These are phyloP conservation scores for Cylindrodendrum hubeiense DNA, from an alignment of 2,329 filamentous ascomycete genomes.

Conservation along the genomic window DNA sequence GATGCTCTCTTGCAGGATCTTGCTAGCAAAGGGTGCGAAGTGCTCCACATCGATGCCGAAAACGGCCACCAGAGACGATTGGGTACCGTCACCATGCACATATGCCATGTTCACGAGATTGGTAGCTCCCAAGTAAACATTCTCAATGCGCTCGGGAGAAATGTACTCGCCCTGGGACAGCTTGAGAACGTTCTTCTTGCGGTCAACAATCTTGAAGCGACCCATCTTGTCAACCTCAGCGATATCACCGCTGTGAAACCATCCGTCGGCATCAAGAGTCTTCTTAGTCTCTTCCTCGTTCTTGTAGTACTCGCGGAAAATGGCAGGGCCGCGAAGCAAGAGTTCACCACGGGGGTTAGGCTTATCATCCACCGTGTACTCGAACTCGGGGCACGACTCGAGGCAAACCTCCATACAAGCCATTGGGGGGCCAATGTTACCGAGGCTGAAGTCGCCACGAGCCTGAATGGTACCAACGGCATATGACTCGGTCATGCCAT, in stretches of 20 bases:
- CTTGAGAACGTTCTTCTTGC: slow-evolving; percentile 99
- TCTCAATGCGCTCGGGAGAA: slow-evolving; percentile 96
- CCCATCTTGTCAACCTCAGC: slow-evolving; percentile 86
- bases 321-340: slow-evolving; percentile 81
- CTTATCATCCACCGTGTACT: slow-evolving; percentile 89
- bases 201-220: slow-evolving; percentile 93
- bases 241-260: slow-evolving; percentile 98
- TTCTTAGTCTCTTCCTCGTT: slow-evolving; percentile 90
- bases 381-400: slow-evolving; percentile 91
- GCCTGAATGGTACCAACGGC: slow-evolving; percentile 80
- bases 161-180: slow-evolving; percentile 98
- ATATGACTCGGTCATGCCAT: slow-evolving; percentile 94
- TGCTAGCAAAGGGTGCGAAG: slow-evolving; percentile 85
- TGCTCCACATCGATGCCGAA: slow-evolving; percentile 88
- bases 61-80: slow-evolving; percentile 85
- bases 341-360: slow-evolving; percentile 92
- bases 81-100: slow-evolving; percentile 89
- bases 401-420: slow-evolving; percentile 81
- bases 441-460: slow-evolving; percentile 77
- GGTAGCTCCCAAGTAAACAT: slow-evolving; percentile 87
- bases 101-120: slow-evolving; percentile 84
- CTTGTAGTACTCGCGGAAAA: slow-evolving; percentile 91
- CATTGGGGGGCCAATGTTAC: slow-evolving; percentile 84
- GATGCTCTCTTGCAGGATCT: slow-evolving; percentile 78
- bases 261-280: slow-evolving; percentile 86